Percentiles rank a stretch among this genome's conserved stretches.
phyloP scores from a whole-genome alignment of 208 protist genomes.

The Leishmania aethiopica region DNA sequence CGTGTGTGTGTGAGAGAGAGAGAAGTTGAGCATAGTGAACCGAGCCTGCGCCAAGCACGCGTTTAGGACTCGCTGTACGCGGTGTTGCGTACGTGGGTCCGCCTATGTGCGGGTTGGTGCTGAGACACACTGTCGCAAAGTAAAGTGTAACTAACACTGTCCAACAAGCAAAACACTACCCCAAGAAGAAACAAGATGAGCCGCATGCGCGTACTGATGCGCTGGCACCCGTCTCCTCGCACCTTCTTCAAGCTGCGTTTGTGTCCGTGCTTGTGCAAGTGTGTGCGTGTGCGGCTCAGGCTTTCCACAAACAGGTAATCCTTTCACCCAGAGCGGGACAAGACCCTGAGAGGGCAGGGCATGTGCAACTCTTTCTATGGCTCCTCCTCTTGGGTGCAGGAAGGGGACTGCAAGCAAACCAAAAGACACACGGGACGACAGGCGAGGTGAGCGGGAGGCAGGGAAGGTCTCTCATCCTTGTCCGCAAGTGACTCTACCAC shows the following conservation, averaged over 20 bases:
- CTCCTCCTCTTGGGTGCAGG: not conserved
- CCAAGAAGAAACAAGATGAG: not conserved
- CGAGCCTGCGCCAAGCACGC: not conserved
- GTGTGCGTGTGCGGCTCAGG: not conserved
- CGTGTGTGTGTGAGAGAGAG: not conserved
- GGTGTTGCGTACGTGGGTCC: not conserved
- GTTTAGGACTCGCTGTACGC: constrained; percentile 8
- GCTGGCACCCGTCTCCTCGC: not conserved
- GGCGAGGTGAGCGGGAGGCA: not conserved
- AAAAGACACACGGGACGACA: not conserved
- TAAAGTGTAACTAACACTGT: constrained; percentile 7
- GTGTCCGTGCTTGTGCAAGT: constrained; percentile 1
- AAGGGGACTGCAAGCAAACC: not conserved
- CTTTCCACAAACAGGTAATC: not conserved
- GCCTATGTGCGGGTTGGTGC: not conserved
- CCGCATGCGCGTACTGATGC: not conserved
- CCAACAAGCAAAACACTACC: not conserved
- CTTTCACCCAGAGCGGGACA: not conserved
- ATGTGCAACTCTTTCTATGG: not conserved
- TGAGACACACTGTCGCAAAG: not conserved
- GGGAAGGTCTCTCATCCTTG: not conserved
- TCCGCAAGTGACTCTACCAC: not conserved
- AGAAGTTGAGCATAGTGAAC: not conserved
- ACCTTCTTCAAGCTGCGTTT: not conserved
- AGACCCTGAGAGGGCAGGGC: too few relatives aligned